Evolutionary conservation across 164 flowering plant species (phyloP).

Genomic region (Pachysandra terminalis): DNA sequence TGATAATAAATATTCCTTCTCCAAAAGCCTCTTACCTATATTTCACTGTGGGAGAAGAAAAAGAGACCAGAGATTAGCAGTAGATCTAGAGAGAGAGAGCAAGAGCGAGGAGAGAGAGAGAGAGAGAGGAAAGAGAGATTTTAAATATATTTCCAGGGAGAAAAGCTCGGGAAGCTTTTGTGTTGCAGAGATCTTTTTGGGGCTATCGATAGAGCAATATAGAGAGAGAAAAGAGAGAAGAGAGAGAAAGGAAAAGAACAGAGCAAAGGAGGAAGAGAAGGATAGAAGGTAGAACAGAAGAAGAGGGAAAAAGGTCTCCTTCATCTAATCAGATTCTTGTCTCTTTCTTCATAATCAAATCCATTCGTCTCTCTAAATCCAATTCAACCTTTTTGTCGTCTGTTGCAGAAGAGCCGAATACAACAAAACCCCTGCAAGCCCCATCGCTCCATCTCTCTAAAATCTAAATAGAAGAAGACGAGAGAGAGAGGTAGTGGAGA

Average conservation of each 20-base stretch:
- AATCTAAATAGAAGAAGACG: too few relatives aligned
- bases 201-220: not conserved
- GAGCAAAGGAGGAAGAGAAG: not conserved
- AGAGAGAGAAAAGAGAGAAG: not conserved
- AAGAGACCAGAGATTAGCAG: not conserved
- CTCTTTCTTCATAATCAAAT: not conserved
- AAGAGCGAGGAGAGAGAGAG: too few relatives aligned
- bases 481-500: too few relatives aligned
- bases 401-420: not conserved
- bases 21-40: not conserved
- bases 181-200: not conserved
- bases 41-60: not conserved
- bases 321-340: not conserved
- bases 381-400: not conserved
- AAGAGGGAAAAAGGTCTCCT: not conserved
- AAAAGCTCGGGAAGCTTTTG: not conserved
- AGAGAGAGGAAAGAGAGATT: too few relatives aligned
- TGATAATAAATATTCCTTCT: too few relatives aligned
- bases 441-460: not conserved
- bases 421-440: too few relatives aligned
- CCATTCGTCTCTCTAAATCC: not conserved
- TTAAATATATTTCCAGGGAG: too few relatives aligned
- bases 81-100: not conserved
- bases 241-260: not conserved
- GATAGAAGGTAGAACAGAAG: not conserved